A percentile compares a stretch with the other conserved stretches of the same genome.
These are phyloP conservation scores for Pichia sp. DNA, from an alignment of 1,139 yeast species.

Conservation along the genomic window DNA sequence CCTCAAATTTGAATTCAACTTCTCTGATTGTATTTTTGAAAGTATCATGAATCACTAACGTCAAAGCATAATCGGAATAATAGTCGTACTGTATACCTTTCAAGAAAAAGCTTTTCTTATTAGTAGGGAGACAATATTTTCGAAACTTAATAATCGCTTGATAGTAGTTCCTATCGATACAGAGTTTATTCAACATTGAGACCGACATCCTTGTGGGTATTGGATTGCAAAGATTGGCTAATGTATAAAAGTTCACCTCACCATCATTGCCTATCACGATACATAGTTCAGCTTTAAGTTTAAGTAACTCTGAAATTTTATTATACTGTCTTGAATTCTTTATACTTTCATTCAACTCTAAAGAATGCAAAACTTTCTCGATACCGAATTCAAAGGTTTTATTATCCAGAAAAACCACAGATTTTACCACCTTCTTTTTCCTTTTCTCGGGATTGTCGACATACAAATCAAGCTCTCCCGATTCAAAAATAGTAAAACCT, in stretches of 20 bases:
- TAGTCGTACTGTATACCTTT: conserved; percentile 16
- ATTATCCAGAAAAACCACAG: conserved; percentile 52
- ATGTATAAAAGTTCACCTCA: conserved; percentile 37
- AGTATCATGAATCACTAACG: conserved; percentile 44
- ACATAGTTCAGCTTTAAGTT: conserved; percentile 46
- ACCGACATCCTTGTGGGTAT: conserved; percentile 32
- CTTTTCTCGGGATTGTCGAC: conserved; percentile 20
- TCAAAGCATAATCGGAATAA: conserved; percentile 23
- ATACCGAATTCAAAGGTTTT: conserved; percentile 38
- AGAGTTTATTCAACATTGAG: conserved; percentile 8
- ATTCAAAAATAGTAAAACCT: conserved; percentile 49
- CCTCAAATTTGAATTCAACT: conserved; percentile 34
- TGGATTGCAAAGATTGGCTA: conserved; percentile 44
- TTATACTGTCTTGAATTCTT: conserved; percentile 18
- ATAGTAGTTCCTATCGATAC: conserved; percentile 8
- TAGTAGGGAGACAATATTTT: conserved; percentile 26
- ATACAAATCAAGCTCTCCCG: conserved; percentile 49
- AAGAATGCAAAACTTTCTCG: conserved; percentile 26
- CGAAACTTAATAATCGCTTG: conserved; percentile 17
- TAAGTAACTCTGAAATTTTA: conserved; percentile 23
- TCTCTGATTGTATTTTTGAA: conserved; percentile 42
- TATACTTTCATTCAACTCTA: conserved; percentile 15
- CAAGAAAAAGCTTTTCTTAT: conserved; percentile 5
- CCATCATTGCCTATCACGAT: conserved; percentile 43
- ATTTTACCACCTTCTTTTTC: conserved; percentile 26